phyloP scores from a whole-genome alignment of 305 asterid genomes.

The Coffea humblotiana region DNA sequence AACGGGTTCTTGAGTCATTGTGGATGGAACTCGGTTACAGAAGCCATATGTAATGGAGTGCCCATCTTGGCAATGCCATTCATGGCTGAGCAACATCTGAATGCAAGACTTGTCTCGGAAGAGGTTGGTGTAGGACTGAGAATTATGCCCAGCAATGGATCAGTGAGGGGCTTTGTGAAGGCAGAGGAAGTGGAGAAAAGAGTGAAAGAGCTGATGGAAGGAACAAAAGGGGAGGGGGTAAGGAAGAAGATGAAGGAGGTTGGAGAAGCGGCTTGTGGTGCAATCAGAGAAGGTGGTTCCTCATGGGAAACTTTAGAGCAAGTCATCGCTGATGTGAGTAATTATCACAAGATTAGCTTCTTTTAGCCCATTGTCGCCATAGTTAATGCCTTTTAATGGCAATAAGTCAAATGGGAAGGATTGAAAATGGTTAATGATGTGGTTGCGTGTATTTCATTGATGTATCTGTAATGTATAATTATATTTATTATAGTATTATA shows the following conservation, averaged over 20 bases:
- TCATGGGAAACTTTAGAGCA: slow-evolving; percentile 36
- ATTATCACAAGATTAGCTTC: background rate
- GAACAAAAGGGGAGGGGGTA: slow-evolving; percentile 39
- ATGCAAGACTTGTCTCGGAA: slow-evolving; percentile 49
- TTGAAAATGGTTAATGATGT: too few species aligned
- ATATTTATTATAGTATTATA: too few species aligned
- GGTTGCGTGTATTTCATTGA: too few species aligned
- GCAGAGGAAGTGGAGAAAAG: slow-evolving; percentile 51
- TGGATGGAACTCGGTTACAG: slow-evolving; percentile 74
- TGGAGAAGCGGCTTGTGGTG: slow-evolving; percentile 36
- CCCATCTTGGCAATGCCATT: slow-evolving; percentile 65
- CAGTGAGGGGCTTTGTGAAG: slow-evolving; percentile 47
- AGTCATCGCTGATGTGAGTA: slow-evolving; percentile 33
- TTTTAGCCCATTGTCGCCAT: background rate
- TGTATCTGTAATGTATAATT: too few species aligned
- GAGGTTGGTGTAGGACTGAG: slow-evolving; percentile 47
- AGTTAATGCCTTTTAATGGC: too few species aligned
- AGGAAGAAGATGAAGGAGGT: slow-evolving; percentile 44
- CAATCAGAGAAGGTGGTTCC: slow-evolving; percentile 53
- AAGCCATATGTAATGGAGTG: slow-evolving; percentile 49
- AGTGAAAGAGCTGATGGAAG: slow-evolving; percentile 51
- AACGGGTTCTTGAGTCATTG: slow-evolving; percentile 66
- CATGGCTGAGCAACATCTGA: slow-evolving; percentile 71
- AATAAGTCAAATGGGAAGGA: too few species aligned
- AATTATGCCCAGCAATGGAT: slow-evolving; percentile 39